Conservation (phyloP, 176 grass and related monocot genomes). For the Saccharum spontaneum region DNA sequence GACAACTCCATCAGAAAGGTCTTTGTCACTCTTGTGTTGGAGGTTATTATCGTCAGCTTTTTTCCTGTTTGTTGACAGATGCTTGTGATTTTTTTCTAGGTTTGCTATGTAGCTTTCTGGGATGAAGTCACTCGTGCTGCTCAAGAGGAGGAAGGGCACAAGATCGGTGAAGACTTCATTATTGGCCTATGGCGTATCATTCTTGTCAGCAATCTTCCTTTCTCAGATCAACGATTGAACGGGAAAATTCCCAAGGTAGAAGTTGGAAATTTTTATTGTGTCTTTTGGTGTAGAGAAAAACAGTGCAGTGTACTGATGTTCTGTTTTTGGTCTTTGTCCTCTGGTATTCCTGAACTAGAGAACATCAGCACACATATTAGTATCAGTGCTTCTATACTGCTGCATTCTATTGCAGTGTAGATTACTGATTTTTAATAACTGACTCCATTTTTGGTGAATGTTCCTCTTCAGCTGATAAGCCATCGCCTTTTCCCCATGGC, state of each 20-base stretch:
- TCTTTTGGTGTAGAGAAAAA: background rate
- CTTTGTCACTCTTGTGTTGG: background rate
- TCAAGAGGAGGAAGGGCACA: slow-evolving; percentile 74
- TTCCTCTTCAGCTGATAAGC: slow-evolving; percentile 72
- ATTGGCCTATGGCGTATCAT: slow-evolving; percentile 83
- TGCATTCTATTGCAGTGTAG: background rate
- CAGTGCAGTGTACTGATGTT: background rate
- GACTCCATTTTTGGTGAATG: slow-evolving; percentile 20
- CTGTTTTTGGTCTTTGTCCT: background rate
- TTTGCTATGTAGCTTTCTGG: slow-evolving; percentile 97
- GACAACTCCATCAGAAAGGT: slow-evolving; percentile 73
- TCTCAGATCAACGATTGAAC: slow-evolving; percentile 89
- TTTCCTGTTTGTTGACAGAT: slow-evolving; percentile 18
- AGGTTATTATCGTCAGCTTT: slow-evolving; percentile 10
- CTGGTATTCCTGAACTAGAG: background rate
- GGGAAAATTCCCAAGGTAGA: slow-evolving; percentile 96
- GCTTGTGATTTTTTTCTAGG: slow-evolving; percentile 38
- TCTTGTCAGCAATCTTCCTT: slow-evolving; percentile 79
- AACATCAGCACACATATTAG: background rate
- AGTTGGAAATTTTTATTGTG: slow-evolving; percentile 11
- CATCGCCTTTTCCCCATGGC: slow-evolving; percentile 85
- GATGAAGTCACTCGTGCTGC: slow-evolving; percentile 69
- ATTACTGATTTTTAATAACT: slow-evolving; percentile 8
- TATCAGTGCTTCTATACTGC: background rate
- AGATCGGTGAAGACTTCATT: slow-evolving; percentile 60